Base-by-base conservation (phyloP, 768 basidiomycete genomes). In the Boletus coccyginus region DNA sequence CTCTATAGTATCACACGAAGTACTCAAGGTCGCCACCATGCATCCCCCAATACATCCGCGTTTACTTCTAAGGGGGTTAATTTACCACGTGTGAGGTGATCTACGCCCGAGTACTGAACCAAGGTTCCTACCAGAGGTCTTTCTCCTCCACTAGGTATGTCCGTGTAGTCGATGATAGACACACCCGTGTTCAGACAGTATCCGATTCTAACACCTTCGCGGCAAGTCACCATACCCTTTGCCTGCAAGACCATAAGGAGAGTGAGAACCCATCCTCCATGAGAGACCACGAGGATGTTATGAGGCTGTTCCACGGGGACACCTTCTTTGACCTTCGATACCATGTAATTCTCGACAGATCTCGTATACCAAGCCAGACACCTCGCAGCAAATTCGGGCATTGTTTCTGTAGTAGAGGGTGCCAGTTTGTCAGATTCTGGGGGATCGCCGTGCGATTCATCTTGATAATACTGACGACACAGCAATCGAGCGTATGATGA, bases 211-310 rank as follows among this genome's bases (percentile, higher is more conserved):
- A 58, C 50, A 27, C 67, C 69, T 21, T 72, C 64, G 35, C 66
- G 74, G 43, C 73, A 73, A 51, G 54, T 60, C 51, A 78, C 62
- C 59, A 71, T 69, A 35, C 75, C 65, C 57, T 73, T 75, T 17
- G 73, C 69, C 12, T 83, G 58, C 59, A 88, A 63, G 35, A 66
- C 70, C 39, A 72, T 71, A 50, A 85, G 70, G 36, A 53, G 51
- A 35, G 75, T 74, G 35, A 73, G 69, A 56, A 90, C 85, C 54
- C 79, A 75, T 1, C 82, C 86, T 5, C 86, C 85, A 58, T 53
- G 54, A 52, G 50, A 35, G 31, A 53, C 36, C 21, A 53, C 42
- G 19, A 55, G 41, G 27, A 54, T 44, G 16, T 32, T n/a, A 6
- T 16, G 40, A 31, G 50, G 50, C 17, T 29, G 19, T 17, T 53